These are phyloP conservation scores for Neurospora cerealis DNA, from an alignment of 495 filamentous ascomycete genomes.

Conservation along the genomic window DNA sequence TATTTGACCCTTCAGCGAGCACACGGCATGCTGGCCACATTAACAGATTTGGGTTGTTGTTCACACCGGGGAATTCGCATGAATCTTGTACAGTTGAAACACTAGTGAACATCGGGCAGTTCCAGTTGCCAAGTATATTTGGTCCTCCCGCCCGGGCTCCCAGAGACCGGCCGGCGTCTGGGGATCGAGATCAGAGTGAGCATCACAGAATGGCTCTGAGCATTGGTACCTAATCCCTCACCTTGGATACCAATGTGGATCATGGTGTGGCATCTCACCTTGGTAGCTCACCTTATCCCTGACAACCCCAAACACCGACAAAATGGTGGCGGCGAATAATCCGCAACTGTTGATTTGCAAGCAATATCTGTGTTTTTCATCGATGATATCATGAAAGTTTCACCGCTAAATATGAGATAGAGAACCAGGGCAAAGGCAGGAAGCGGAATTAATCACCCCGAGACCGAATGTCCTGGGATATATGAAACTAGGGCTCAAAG, in stretches of 20 bases:
- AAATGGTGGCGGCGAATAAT: neutral
- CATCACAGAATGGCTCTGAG: neutral
- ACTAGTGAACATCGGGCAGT: neutral
- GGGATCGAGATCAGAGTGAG: neutral
- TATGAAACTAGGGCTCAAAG: too few species aligned
- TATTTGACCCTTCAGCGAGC: neutral
- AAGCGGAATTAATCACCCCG: neutral
- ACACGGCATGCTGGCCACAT: neutral
- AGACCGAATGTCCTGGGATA: neutral
- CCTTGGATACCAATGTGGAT: neutral
- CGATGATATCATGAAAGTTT: neutral
- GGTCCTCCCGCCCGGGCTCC: neutral
- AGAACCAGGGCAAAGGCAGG: neutral
- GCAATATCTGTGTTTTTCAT: neutral
- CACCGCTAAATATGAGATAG: neutral
- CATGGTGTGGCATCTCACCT: neutral
- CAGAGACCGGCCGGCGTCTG: neutral
- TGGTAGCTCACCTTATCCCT: neutral
- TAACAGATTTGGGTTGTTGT: neutral
- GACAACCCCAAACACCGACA: neutral
- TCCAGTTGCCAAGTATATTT: neutral
- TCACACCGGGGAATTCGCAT: neutral
- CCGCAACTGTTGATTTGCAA: neutral
- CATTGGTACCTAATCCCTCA: neutral
- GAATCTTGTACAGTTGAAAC: neutral